A percentile compares a stretch with the other conserved stretches of the same genome.
These are phyloP conservation scores for Ogataea degrootiae DNA, from an alignment of 805 yeast genomes.

Conservation along the genomic window DNA sequence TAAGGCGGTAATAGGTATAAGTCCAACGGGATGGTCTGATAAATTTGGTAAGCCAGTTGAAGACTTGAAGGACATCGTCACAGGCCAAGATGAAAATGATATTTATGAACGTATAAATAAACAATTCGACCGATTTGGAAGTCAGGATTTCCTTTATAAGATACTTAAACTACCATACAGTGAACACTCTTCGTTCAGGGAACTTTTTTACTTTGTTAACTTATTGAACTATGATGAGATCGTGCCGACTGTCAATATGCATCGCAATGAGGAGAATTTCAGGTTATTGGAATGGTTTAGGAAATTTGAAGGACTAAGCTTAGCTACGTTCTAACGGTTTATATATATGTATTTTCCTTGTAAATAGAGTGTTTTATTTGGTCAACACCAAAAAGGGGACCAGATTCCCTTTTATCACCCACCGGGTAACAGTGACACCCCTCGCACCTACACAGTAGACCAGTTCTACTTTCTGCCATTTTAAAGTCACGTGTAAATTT, in stretches of 20 bases:
- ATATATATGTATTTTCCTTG: too few species aligned
- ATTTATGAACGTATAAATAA: slow-evolving; percentile 11
- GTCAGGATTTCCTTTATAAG: slow-evolving; percentile 15
- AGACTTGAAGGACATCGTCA: slow-evolving; percentile 9
- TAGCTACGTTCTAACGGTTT: slow-evolving; percentile 10
- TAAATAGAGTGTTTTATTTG: too few species aligned
- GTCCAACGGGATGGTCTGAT: slow-evolving; percentile 94
- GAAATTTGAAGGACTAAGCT: slow-evolving; percentile 8
- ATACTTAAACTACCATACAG: slow-evolving; percentile 60
- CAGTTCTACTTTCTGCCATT: not conserved
- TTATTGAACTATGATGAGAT: slow-evolving; percentile 46
- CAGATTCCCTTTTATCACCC: too few species aligned
- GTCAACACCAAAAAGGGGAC: too few species aligned
- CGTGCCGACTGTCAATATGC: slow-evolving; percentile 73
- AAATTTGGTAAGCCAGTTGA: slow-evolving; percentile 12
- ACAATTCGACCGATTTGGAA: slow-evolving; percentile 15
- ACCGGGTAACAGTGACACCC: too few species aligned
- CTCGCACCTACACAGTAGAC: too few species aligned
- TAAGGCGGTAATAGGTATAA: slow-evolving; percentile 62
- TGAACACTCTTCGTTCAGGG: slow-evolving; percentile 89
- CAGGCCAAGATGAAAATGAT: slow-evolving; percentile 8
- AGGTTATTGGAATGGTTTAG: slow-evolving; percentile 9
- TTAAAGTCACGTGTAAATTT: too few species aligned
- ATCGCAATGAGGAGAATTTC: slow-evolving; percentile 12
- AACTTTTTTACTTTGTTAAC: slow-evolving; percentile 61